These are phyloP conservation scores for Diplodia scrobiculata DNA, from an alignment of 2,329 filamentous ascomycete species.

Conservation along the genomic window DNA sequence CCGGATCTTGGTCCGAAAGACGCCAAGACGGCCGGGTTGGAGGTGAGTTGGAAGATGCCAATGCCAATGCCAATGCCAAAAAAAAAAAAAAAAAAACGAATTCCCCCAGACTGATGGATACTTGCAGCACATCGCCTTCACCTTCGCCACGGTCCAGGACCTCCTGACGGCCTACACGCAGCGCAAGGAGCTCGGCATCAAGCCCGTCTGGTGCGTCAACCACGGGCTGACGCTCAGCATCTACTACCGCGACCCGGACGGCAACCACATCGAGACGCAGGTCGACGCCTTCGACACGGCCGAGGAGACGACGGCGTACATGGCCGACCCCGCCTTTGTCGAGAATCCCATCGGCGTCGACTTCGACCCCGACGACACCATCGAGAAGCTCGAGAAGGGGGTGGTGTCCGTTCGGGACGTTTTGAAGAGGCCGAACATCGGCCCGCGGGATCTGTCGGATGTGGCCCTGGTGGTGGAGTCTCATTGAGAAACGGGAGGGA, in stretches of 20 bases:
- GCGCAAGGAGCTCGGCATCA: conserved; percentile 43
- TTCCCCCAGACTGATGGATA: no score
- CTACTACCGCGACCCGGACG: conserved; percentile 56
- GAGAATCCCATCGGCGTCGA: conserved; percentile 50
- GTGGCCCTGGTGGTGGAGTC: not conserved
- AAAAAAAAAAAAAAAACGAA: no score
- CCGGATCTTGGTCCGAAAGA: conserved; percentile 35
- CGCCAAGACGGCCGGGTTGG: conserved; percentile 39
- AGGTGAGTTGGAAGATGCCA: conserved; percentile 2
- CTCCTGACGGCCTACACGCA: conserved; percentile 45
- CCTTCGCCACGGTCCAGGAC: conserved; percentile 43
- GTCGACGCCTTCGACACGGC: conserved; percentile 44
- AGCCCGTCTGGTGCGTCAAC: conserved; percentile 51
- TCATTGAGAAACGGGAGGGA: not conserved
- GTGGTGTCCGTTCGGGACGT: conserved; percentile 28
- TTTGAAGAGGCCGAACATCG: not conserved
- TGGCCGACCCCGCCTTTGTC: conserved; percentile 40
- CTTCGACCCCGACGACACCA: conserved; percentile 51
- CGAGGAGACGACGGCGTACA: conserved; percentile 47
- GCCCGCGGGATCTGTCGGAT: not conserved
- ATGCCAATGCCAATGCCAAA: no score
- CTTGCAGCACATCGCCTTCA: conserved; percentile 48
- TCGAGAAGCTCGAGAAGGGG: conserved; percentile 36
- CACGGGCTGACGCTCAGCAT: conserved; percentile 54
- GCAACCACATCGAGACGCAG: conserved; percentile 53